These are phyloP conservation scores for Diophrys appendiculata DNA, from an alignment of 73 alveolate species.

Conservation along the genomic window DNA sequence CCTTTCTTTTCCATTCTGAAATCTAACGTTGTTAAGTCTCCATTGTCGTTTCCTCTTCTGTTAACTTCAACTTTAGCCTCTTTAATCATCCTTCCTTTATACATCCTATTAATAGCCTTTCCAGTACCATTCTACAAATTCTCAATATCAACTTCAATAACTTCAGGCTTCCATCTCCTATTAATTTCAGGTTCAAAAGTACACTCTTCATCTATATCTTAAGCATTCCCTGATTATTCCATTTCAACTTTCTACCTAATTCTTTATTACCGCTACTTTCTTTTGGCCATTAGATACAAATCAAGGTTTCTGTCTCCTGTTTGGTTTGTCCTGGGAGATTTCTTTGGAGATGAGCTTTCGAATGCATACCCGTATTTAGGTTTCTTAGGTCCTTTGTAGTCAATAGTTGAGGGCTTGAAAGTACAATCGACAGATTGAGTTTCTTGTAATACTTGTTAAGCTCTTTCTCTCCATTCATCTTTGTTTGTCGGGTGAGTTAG, in stretches of 20 bases:
- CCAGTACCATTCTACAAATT: background rate
- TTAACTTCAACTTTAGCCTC: background rate
- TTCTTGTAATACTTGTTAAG: background rate
- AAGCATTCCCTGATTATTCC: no score
- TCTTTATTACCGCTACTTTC: background rate
- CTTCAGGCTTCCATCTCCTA: background rate
- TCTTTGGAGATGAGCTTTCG: no score
- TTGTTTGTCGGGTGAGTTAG: background rate
- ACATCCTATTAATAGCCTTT: background rate
- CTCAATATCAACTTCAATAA: background rate
- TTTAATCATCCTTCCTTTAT: background rate
- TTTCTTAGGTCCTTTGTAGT: background rate
- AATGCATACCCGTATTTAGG: background rate
- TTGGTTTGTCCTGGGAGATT: no score
- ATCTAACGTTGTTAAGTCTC: background rate
- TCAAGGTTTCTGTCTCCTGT: background rate
- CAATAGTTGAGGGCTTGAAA: background rate
- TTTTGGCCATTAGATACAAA: background rate
- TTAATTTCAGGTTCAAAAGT: background rate
- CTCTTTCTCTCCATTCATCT: background rate
- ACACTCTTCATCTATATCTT: background rate
- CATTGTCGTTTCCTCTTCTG: background rate
- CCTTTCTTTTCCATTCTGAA: background rate
- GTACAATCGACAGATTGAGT: background rate
- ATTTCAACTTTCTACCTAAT: background rate